Evolutionary conservation across 371 early-diverging fungal genomes (phyloP).

Genomic region (Basidiobolus meristosporus): DNA sequence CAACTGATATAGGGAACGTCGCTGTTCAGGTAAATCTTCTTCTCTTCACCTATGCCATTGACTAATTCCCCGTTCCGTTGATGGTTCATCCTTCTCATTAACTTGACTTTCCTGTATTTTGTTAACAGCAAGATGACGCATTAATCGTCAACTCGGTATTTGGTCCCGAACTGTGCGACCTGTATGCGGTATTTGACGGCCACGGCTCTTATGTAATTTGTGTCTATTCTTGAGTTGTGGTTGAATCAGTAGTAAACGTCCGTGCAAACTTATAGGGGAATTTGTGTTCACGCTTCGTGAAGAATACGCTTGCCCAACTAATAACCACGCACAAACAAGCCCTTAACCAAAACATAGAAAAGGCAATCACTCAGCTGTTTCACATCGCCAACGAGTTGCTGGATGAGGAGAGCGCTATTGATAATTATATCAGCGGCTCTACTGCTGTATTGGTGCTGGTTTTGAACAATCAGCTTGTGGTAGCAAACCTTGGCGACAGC

Average conservation of each 20-base stretch:
- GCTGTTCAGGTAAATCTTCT: too few relatives aligned
- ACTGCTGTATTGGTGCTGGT: background rate
- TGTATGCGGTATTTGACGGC: constrained; percentile 1
- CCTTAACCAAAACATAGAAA: background rate
- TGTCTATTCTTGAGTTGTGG: background rate
- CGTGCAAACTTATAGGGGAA: background rate
- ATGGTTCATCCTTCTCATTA: too few relatives aligned
- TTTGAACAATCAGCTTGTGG: background rate
- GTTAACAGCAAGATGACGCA: constrained; percentile 1
- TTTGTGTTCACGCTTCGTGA: background rate
- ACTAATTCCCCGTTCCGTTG: too few relatives aligned
- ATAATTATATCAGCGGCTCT: background rate
- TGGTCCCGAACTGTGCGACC: background rate
- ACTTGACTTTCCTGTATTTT: too few relatives aligned
- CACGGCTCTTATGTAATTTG: constrained; percentile 1
- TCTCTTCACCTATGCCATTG: too few relatives aligned
- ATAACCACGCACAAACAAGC: background rate
- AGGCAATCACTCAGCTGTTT: background rate
- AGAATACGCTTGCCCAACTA: background rate
- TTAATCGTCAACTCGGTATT: background rate
- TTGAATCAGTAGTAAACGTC: background rate
- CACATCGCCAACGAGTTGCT: background rate
- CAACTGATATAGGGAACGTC: too few relatives aligned
- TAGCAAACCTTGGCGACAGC: background rate
- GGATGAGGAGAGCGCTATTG: background rate